Evolutionary conservation across 1,284 basidiomycete genomes (phyloP).

Genomic region (Ustilago bromivora): DNA sequence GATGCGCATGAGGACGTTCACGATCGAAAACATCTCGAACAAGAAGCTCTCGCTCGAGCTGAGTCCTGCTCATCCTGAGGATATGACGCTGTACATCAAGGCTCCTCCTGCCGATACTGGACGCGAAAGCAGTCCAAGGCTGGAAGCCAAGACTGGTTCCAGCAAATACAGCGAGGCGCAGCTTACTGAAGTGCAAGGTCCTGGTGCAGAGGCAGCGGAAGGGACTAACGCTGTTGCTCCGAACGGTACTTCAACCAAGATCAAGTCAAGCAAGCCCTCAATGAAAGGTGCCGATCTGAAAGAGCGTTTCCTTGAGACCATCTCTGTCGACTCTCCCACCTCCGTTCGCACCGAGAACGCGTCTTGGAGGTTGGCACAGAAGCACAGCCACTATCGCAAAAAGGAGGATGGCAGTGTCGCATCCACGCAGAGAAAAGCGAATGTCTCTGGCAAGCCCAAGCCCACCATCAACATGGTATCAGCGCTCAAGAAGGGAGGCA

Average conservation of each 20-base stretch:
- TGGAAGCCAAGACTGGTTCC: constrained; percentile 25
- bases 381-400: constrained; percentile 57
- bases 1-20: constrained; percentile 71
- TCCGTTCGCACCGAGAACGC: constrained; percentile 62
- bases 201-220: constrained; percentile 16
- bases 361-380: constrained; percentile 62
- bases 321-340: constrained; percentile 68
- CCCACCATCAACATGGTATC: constrained; percentile 64
- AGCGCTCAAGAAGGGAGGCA: constrained; percentile 72
- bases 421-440: constrained; percentile 33
- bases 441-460: constrained; percentile 39
- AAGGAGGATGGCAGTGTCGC: constrained; percentile 39
- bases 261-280: constrained; percentile 31
- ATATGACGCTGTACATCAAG: constrained; percentile 72
- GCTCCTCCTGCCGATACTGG: constrained; percentile 21
- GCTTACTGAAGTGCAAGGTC: constrained; percentile 14
- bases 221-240: not conserved
- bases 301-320: constrained; percentile 73
- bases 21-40: constrained; percentile 71
- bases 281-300: constrained; percentile 65
- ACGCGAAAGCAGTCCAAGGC: constrained; percentile 25
- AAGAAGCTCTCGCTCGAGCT: constrained; percentile 71
- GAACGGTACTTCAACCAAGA: constrained; percentile 12
- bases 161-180: constrained; percentile 34
- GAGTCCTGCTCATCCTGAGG: constrained; percentile 72